These are phyloP conservation scores for Citrullus amarus DNA, from an alignment of 306 rosid species.

Conservation along the genomic window DNA sequence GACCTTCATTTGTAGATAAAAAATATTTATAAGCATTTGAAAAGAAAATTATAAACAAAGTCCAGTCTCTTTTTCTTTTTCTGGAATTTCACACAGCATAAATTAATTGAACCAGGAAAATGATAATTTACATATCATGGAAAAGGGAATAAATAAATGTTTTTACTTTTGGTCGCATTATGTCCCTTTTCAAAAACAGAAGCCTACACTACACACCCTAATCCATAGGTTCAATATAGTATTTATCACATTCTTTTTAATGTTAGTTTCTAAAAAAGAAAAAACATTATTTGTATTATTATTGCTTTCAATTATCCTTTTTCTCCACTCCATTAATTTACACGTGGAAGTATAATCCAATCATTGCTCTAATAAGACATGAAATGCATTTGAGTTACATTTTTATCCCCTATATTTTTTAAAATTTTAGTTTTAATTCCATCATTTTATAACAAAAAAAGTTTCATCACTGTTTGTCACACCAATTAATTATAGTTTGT, in stretches of 20 bases:
- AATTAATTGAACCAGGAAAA: neutral
- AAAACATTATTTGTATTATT: neutral
- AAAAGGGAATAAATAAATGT: neutral
- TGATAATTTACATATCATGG: neutral
- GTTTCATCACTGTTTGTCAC: too few species aligned
- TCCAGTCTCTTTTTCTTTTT: too few species aligned
- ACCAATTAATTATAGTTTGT: too few species aligned
- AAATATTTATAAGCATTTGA: too few species aligned
- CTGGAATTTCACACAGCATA: neutral
- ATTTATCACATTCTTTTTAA: neutral
- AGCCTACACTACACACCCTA: neutral
- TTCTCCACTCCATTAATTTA: neutral
- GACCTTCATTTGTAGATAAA: too few species aligned
- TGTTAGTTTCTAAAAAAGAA: too few species aligned
- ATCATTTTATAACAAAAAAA: too few species aligned
- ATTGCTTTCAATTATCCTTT: neutral
- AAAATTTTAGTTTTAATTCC: too few species aligned
- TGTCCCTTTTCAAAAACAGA: neutral
- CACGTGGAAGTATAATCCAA: neutral
- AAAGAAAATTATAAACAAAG: too few species aligned
- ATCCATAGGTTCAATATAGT: neutral
- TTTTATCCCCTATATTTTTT: neutral
- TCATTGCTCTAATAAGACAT: neutral
- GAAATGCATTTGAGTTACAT: neutral
- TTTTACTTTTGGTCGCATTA: neutral